These are phyloP conservation scores for Aspergillus bertholletiae DNA, from an alignment of 495 filamentous ascomycete species.

Conservation along the genomic window DNA sequence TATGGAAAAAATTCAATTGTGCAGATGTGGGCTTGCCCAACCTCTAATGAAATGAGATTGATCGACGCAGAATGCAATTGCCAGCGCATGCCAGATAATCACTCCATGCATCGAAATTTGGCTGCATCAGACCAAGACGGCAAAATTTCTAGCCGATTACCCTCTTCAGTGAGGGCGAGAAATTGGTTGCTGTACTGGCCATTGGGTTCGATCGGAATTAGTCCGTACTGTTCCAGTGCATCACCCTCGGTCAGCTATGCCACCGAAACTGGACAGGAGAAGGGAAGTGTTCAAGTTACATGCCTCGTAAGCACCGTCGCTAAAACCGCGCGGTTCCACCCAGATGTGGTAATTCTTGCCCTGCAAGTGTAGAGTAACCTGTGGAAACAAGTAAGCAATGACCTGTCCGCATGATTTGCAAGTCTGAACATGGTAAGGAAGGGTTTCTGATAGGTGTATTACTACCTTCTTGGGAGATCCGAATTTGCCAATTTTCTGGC, in stretches of 20 bases:
- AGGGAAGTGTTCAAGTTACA: too few relatives aligned
- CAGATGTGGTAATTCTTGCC: slow-evolving; percentile 5
- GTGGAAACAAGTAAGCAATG: not conserved
- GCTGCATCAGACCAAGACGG: not conserved
- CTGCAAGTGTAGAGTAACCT: not conserved
- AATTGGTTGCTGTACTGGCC: slow-evolving; percentile 5
- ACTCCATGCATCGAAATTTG: slow-evolving; percentile 5
- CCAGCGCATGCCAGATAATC: too few relatives aligned
- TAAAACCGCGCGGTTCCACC: slow-evolving; percentile 9
- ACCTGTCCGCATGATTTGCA: not conserved
- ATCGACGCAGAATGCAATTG: too few relatives aligned
- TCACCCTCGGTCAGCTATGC: too few relatives aligned
- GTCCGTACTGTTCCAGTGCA: slow-evolving; percentile 8
- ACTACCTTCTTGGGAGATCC: slow-evolving; percentile 3
- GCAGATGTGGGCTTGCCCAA: too few relatives aligned
- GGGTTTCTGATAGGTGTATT: too few relatives aligned
- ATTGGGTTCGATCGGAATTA: not conserved
- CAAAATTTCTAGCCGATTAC: not conserved
- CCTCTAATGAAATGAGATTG: too few relatives aligned
- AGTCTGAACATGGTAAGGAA: not conserved
- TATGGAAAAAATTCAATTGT: too few relatives aligned
- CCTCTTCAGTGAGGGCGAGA: not conserved
- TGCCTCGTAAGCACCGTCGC: slow-evolving; percentile 1
- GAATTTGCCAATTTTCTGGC: slow-evolving; percentile 4
- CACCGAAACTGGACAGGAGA: too few relatives aligned